Conservation (phyloP, 2,329 filamentous ascomycete genomes). For the Aspergillus bombycis region DNA sequence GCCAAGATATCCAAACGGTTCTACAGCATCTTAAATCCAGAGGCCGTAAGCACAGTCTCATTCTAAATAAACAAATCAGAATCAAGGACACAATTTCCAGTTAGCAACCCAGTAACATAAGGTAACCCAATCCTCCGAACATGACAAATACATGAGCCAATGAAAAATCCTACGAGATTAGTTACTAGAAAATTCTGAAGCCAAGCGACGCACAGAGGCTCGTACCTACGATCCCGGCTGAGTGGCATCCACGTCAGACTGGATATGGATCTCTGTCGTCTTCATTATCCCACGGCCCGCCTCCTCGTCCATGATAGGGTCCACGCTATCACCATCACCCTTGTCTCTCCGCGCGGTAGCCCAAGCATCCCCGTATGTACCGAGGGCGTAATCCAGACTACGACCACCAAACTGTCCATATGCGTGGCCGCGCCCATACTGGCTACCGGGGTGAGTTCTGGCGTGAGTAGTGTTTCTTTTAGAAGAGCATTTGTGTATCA, state of each 20-base stretch:
- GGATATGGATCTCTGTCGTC: constrained; percentile 7
- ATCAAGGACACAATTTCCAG: background rate
- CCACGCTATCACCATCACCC: constrained; percentile 5
- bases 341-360: background rate
- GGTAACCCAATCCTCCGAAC: background rate
- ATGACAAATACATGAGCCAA: background rate
- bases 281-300: constrained; percentile 8
- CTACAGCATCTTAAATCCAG: background rate
- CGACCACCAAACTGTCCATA: constrained; percentile 14
- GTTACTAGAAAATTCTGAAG: too few relatives aligned
- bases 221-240: background rate
- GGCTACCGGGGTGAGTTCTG: background rate
- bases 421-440: background rate
- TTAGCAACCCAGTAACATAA: background rate
- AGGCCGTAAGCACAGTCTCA: background rate
- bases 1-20: background rate
- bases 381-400: constrained; percentile 2
- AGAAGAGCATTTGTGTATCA: constrained; percentile 5
- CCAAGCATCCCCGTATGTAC: constrained; percentile 9
- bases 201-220: too few relatives aligned
- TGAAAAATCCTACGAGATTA: background rate
- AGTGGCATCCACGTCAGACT: background rate
- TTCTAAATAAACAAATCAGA: background rate
- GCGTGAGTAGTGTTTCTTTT: background rate
- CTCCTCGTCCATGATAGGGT: constrained; percentile 8